Conservation (phyloP, 2,329 filamentous ascomycete genomes). For the Immersiporthe knoxdaviesiana region DNA sequence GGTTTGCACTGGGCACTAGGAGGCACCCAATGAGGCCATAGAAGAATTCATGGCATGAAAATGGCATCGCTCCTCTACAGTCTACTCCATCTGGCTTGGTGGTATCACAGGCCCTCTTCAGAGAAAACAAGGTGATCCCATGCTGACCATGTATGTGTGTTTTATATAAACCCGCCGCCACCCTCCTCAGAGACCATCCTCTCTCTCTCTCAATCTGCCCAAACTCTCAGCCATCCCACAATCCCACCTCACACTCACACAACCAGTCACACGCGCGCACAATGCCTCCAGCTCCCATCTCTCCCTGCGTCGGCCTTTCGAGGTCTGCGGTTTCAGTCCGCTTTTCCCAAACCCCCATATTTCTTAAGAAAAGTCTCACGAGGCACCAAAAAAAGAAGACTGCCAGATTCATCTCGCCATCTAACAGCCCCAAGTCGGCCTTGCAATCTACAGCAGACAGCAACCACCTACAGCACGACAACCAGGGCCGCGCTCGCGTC, state of each 20-base stretch:
- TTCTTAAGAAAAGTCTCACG: constrained; percentile 4
- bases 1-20: not conserved
- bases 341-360: not conserved
- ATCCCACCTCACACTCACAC: not conserved
- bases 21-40: not conserved
- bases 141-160: not conserved
- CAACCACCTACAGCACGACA: not conserved
- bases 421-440: not conserved
- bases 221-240: not conserved
- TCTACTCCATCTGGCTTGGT: constrained; percentile 2
- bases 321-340: constrained; percentile 17
- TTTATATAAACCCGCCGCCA: not conserved
- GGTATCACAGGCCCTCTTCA: not conserved
- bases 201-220: not conserved
- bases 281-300: constrained; percentile 8
- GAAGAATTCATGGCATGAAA: not conserved
- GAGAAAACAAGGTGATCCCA: not conserved
- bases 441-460: not conserved
- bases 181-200: not conserved
- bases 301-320: constrained; percentile 7
- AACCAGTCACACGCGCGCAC: not conserved
- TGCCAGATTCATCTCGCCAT: constrained; percentile 11
- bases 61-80: not conserved
- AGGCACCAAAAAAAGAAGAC: constrained; percentile 16
- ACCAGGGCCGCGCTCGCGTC: not conserved